Evolutionary conservation across 1,284 basidiomycete species (phyloP).

Genomic region (Erythrobasidium hasegawianum): DNA sequence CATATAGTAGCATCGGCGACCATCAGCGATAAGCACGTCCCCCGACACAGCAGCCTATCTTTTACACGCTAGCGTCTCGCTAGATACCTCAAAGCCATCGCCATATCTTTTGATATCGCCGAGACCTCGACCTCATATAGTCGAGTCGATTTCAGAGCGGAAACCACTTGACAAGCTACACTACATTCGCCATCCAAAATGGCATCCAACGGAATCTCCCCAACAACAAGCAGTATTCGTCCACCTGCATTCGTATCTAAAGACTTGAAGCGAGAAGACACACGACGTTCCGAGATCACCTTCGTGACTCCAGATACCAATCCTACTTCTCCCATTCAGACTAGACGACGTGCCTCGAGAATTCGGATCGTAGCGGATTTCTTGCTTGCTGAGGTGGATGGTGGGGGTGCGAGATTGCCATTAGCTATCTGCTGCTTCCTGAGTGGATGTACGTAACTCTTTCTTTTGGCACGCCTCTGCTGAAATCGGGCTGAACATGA

Average conservation of each 20-base stretch:
- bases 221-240: background rate
- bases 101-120: too few species aligned
- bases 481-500: background rate
- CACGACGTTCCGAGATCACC: background rate
- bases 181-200: too few species aligned
- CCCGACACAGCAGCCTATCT: too few species aligned
- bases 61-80: too few species aligned
- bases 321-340: background rate
- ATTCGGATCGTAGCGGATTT: background rate
- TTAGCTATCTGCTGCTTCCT: constrained; percentile 28
- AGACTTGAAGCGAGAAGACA: background rate
- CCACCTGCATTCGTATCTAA: too few species aligned
- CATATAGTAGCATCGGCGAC: too few species aligned
- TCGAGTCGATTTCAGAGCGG: too few species aligned
- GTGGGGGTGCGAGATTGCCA: constrained; percentile 6
- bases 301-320: background rate
- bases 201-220: background rate
- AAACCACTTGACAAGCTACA: too few species aligned
- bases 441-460: constrained; percentile 20
- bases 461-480: background rate
- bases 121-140: too few species aligned
- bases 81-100: too few species aligned
- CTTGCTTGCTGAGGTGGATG: constrained; percentile 23
- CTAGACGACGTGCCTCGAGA: background rate
- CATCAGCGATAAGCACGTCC: too few species aligned